A percentile compares a stretch with the other conserved stretches of the same genome.
phyloP scores from a whole-genome alignment of 2,329 filamentous ascomycete genomes.

The Didymella exigua region DNA sequence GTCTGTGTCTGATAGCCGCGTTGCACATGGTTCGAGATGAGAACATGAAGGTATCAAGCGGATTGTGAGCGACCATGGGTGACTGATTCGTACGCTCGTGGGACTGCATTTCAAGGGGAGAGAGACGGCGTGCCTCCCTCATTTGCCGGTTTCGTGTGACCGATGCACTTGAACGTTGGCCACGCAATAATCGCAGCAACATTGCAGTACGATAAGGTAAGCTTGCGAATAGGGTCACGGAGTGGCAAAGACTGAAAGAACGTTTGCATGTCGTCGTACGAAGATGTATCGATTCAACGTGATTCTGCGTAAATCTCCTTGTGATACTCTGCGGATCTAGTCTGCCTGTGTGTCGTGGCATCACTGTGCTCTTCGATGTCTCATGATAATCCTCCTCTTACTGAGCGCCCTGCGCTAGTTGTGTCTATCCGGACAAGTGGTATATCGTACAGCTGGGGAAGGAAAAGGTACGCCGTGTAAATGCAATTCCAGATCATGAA shows the following conservation, averaged over 20 bases:
- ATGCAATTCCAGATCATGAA: constrained; percentile 9
- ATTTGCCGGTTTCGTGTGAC: not conserved
- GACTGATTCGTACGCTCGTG: not conserved
- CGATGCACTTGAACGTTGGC: not conserved
- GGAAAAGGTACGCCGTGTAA: constrained; percentile 7
- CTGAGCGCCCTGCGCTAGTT: constrained; percentile 7
- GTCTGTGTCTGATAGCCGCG: not conserved
- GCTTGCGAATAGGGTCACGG: not conserved
- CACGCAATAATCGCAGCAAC: not conserved
- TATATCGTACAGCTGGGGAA: constrained; percentile 12
- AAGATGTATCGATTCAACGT: not conserved
- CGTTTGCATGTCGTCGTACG: not conserved
- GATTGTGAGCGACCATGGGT: not conserved
- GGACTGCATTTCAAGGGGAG: constrained; percentile 7
- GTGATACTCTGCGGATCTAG: not conserved
- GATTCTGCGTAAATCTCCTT: not conserved
- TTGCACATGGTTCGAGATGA: not conserved
- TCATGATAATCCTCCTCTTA: not conserved
- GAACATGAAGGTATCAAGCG: not conserved
- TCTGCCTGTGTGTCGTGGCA: constrained; percentile 5
- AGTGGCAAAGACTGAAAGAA: not conserved
- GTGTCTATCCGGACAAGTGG: constrained; percentile 7
- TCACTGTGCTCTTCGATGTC: constrained; percentile 10
- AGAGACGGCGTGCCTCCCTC: not conserved
- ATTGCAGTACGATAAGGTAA: not conserved